Percentiles rank a stretch among this genome's conserved stretches.
These are phyloP conservation scores for Beauveria sp. DNA, from an alignment of 2,329 filamentous ascomycete species.

Conservation along the genomic window DNA sequence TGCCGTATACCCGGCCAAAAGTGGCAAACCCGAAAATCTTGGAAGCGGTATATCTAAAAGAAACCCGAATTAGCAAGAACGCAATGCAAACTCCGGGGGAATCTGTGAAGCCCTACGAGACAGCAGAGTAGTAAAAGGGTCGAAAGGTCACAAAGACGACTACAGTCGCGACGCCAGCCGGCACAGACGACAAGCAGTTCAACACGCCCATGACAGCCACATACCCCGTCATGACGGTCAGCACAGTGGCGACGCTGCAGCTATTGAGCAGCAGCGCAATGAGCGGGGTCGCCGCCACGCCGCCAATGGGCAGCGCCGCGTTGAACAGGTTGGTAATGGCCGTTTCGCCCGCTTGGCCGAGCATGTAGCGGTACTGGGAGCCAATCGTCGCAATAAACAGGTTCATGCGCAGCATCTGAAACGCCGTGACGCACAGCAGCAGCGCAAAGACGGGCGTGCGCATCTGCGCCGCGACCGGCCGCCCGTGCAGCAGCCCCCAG, in stretches of 20 bases:
- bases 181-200: slow-evolving; percentile 55
- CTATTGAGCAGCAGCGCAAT: slow-evolving; percentile 64
- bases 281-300: slow-evolving; percentile 62
- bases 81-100: not conserved
- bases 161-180: slow-evolving; percentile 60
- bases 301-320: slow-evolving; percentile 55
- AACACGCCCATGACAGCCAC: slow-evolving; percentile 40
- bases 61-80: not conserved
- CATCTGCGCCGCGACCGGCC: slow-evolving; percentile 57
- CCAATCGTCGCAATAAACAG: slow-evolving; percentile 61
- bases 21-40: slow-evolving; percentile 77
- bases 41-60: slow-evolving; percentile 7
- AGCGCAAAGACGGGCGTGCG: slow-evolving; percentile 62
- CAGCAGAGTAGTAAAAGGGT: slow-evolving; percentile 69
- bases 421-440: slow-evolving; percentile 56
- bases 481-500: slow-evolving; percentile 65
- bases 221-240: not conserved
- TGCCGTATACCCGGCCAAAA: slow-evolving; percentile 71
- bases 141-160: slow-evolving; percentile 63
- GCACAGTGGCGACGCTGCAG: slow-evolving; percentile 51
- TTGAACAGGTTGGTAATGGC: slow-evolving; percentile 36
- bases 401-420: slow-evolving; percentile 62
- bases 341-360: slow-evolving; percentile 39
- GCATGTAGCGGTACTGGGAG: slow-evolving; percentile 61
- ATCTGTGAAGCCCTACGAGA: slow-evolving; percentile 41